Conservation (phyloP, 1,284 basidiomycete species). For the Termitomyces sp. region DNA sequence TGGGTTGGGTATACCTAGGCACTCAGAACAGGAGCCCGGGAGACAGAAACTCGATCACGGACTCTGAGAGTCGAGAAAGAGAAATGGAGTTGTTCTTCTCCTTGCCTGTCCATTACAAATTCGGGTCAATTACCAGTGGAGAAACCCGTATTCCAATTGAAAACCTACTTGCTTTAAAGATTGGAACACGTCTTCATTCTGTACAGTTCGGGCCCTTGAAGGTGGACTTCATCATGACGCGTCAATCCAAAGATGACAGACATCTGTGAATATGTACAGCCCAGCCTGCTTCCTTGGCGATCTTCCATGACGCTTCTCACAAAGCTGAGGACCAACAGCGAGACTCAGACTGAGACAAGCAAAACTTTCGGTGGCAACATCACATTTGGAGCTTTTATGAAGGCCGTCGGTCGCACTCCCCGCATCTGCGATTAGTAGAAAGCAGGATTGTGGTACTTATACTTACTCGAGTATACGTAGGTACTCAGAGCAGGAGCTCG, state of each 20-base stretch:
- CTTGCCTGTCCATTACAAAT: slow-evolving; percentile 1
- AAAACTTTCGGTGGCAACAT: neutral
- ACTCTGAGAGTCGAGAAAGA: no score
- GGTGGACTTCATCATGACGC: neutral
- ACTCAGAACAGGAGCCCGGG: no score
- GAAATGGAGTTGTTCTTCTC: no score
- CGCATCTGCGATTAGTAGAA: neutral
- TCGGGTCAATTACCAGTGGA: neutral
- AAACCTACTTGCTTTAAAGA: neutral
- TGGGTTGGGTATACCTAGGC: no score
- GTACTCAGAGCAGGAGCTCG: no score
- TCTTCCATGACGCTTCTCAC: neutral
- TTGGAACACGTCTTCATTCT: neutral
- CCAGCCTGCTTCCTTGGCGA: neutral
- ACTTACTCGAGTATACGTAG: no score
- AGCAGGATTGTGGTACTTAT: no score
- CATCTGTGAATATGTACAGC: neutral
- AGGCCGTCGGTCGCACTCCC: neutral
- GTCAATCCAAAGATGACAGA: neutral
- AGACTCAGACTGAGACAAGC: neutral
- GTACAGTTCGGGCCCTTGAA: neutral
- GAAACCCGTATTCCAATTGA: neutral
- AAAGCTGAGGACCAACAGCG: neutral
- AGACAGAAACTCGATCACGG: no score
- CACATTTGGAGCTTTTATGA: slow-evolving; percentile 2